Evolutionary conservation across 805 yeast genomes (phyloP).

Genomic region (Lipomyces orientalis): DNA sequence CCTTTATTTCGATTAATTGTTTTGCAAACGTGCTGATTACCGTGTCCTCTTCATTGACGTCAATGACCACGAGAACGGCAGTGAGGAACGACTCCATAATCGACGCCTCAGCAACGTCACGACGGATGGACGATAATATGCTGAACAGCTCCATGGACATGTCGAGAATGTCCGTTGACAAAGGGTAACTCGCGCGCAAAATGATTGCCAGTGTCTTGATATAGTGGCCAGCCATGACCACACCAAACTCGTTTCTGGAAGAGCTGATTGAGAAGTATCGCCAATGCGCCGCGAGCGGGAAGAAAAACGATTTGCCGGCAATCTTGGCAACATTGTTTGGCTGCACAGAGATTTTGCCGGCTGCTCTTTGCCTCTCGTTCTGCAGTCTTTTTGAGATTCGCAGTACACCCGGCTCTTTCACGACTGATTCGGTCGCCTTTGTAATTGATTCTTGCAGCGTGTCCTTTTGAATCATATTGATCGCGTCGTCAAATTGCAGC

Average conservation of each 20-base stretch:
- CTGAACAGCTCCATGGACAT: constrained; percentile 62
- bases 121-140: constrained; percentile 38
- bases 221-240: constrained; percentile 62
- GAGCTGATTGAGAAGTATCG: constrained; percentile 52
- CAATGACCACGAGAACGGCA: constrained; percentile 43
- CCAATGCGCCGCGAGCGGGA: constrained; percentile 58
- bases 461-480: constrained; percentile 38
- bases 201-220: constrained; percentile 63
- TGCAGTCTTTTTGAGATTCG: constrained; percentile 42
- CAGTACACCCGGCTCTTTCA: constrained; percentile 42
- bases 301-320: constrained; percentile 55
- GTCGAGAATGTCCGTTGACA: constrained; percentile 55
- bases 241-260: constrained; percentile 58
- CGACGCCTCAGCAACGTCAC: constrained; percentile 7
- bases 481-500: constrained; percentile 23
- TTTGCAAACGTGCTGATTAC: constrained; percentile 40
- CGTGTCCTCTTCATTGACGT: constrained; percentile 40
- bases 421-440: constrained; percentile 38
- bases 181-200: constrained; percentile 63
- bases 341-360: constrained; percentile 19
- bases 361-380: constrained; percentile 24
- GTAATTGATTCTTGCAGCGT: constrained; percentile 38
- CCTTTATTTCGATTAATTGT: constrained; percentile 43
- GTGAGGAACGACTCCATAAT: constrained; percentile 45
- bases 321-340: constrained; percentile 51